A percentile compares a stretch with the other conserved stretches of the same genome.
Evolutionary conservation across 2,329 filamentous ascomycete genomes (phyloP).

Genomic region (Penicillium sp.): DNA sequence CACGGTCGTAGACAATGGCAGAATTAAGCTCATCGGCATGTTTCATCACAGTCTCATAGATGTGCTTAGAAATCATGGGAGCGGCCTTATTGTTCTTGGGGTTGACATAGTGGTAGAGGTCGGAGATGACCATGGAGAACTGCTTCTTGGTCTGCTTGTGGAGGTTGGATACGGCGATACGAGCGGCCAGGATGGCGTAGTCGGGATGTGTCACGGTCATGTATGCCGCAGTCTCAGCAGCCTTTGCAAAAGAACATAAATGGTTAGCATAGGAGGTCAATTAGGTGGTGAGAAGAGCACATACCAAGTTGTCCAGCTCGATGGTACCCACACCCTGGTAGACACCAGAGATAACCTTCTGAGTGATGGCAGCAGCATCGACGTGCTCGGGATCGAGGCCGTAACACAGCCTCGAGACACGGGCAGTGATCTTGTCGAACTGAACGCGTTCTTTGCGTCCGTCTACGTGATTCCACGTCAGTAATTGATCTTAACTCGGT

Average conservation of each 20-base stretch:
- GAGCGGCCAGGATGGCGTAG: conserved; percentile 95
- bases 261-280: conserved; percentile 14
- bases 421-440: conserved; percentile 99
- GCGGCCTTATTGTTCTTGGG: conserved; percentile 78
- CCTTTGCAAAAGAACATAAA: conserved; percentile 52
- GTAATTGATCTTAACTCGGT: conserved; percentile 11
- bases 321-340: conserved; percentile 97
- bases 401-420: conserved; percentile 96
- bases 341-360: conserved; percentile 98
- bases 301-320: conserved; percentile 92
- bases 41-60: conserved; percentile 89
- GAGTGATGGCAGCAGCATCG: conserved; percentile 94
- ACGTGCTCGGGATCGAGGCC: conserved; percentile 93
- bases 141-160: conserved; percentile 99
- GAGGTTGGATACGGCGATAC: conserved; percentile 97
- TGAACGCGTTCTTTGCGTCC: conserved; percentile 99
- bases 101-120: conserved; percentile 94
- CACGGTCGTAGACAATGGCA: conserved; percentile 96
- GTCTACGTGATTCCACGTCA: conserved; percentile 55
- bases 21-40: conserved; percentile 97
- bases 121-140: conserved; percentile 90
- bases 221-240: conserved; percentile 96
- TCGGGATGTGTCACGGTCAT: conserved; percentile 99
- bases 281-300: conserved; percentile 29
- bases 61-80: conserved; percentile 91